Conservation (phyloP, 495 filamentous ascomycete genomes). For the Geoglossum glabrum region DNA sequence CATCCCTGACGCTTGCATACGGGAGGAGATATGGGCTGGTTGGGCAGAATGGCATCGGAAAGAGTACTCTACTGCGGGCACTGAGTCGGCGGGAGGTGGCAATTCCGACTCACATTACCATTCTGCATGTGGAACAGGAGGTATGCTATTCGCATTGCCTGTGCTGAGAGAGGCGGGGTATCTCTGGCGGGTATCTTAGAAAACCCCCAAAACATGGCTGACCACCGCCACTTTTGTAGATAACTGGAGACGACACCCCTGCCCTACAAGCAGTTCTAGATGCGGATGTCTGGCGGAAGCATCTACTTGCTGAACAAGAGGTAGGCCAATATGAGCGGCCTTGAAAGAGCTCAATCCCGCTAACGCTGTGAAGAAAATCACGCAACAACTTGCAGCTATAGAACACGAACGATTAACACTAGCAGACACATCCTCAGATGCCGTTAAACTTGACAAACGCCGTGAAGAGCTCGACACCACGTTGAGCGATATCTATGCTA, state of each 20-base stretch:
- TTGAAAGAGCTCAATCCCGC: not conserved
- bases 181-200: not conserved
- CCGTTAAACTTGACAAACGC: conserved; percentile 61
- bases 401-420: conserved; percentile 59
- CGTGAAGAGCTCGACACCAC: conserved; percentile 78
- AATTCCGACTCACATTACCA: conserved; percentile 91
- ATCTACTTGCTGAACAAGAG: conserved; percentile 73
- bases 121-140: conserved; percentile 97
- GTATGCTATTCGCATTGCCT: conserved; percentile 24
- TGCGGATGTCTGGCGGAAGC: conserved; percentile 97
- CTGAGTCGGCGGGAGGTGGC: conserved; percentile 84
- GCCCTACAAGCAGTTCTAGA: conserved; percentile 91
- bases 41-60: conserved; percentile 98
- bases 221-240: conserved; percentile 25
- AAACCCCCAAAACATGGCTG: not conserved
- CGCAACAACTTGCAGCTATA: conserved; percentile 51
- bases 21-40: conserved; percentile 92
- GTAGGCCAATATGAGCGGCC: conserved; percentile 25
- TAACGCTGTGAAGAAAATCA: conserved; percentile 46
- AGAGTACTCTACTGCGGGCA: conserved; percentile 82
- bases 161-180: not conserved
- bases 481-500: conserved; percentile 72
- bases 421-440: conserved; percentile 76
- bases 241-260: conserved; percentile 87
- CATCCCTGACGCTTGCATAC: conserved; percentile 73